A percentile compares a stretch with the other conserved stretches of the same genome.
phyloP scores from a whole-genome alignment of 2,329 filamentous ascomycete genomes.

The Talaromyces sp. region DNA sequence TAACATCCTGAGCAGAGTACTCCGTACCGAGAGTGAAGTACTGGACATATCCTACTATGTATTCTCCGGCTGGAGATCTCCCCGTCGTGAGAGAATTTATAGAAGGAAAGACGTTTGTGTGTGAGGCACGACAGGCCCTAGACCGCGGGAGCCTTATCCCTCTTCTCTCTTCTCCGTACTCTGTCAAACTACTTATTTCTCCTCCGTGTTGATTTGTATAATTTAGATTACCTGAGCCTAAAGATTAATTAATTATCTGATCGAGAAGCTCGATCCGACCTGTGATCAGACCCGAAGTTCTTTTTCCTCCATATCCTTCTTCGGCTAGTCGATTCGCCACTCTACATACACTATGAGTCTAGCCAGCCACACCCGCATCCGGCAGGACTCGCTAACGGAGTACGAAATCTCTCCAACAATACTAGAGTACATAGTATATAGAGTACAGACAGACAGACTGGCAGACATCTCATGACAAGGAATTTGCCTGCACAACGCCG shows the following conservation, averaged over 20 bases:
- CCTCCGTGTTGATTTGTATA: too few species aligned
- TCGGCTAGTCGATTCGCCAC: background rate
- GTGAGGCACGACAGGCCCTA: background rate
- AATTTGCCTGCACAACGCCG: background rate
- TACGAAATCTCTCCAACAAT: too few species aligned
- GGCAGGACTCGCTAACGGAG: too few species aligned
- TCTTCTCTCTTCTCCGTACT: background rate
- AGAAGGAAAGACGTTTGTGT: background rate
- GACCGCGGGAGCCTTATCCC: background rate
- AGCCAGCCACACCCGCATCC: background rate
- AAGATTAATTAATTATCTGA: background rate
- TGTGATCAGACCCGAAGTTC: background rate
- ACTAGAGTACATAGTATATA: too few species aligned
- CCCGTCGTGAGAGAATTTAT: background rate
- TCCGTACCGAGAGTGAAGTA: background rate
- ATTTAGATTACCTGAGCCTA: constrained; percentile 3
- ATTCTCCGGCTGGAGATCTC: background rate
- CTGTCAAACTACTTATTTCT: background rate
- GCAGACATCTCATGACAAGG: background rate
- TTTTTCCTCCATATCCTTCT: background rate
- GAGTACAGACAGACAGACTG: too few species aligned
- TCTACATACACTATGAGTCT: too few species aligned
- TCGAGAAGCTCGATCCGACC: constrained; percentile 13
- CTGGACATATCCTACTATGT: background rate
- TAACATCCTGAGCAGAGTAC: too few species aligned